Evolutionary conservation across 371 early-diverging fungal species (phyloP).

Genomic region (Mortierella polycephala): DNA sequence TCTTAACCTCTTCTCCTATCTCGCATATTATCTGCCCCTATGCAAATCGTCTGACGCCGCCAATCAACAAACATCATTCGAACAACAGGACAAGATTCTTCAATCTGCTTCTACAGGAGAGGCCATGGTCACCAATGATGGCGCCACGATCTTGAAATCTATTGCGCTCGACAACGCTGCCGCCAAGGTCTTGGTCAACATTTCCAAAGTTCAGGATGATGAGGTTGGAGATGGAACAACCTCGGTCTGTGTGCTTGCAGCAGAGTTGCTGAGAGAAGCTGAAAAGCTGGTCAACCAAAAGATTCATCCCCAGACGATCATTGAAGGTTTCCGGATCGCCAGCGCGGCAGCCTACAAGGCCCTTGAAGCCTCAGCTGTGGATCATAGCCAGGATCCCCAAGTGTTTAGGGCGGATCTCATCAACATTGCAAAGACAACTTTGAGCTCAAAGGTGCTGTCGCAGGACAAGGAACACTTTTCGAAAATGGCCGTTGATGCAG

Average conservation of each 20-base stretch:
- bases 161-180: conserved; percentile 98
- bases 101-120: conserved; percentile 89
- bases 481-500: conserved; percentile 97
- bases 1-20: neutral
- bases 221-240: conserved; percentile 99
- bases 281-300: conserved; percentile 93
- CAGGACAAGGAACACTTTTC: conserved; percentile 98
- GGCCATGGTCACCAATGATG: conserved; percentile 99
- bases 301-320: conserved; percentile 98
- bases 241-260: conserved; percentile 98
- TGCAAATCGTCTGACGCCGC: neutral
- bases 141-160: conserved; percentile 99
- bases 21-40: neutral
- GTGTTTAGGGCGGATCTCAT: conserved; percentile 89
- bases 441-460: conserved; percentile 98
- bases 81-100: conserved; percentile 92
- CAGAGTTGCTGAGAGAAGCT: conserved; percentile 97
- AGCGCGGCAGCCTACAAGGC: conserved; percentile 88
- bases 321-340: conserved; percentile 97
- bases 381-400: conserved; percentile 74
- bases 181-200: conserved; percentile 98
- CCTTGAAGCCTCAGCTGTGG: conserved; percentile 86
- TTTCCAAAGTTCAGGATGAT: conserved; percentile 99
- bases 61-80: neutral
- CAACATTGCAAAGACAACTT: conserved; percentile 98